Evolutionary conservation across 1,284 basidiomycete species (phyloP), one percentile per base, ranked within the genome.

Genomic region (Naganishia liquefaciens): DNA sequence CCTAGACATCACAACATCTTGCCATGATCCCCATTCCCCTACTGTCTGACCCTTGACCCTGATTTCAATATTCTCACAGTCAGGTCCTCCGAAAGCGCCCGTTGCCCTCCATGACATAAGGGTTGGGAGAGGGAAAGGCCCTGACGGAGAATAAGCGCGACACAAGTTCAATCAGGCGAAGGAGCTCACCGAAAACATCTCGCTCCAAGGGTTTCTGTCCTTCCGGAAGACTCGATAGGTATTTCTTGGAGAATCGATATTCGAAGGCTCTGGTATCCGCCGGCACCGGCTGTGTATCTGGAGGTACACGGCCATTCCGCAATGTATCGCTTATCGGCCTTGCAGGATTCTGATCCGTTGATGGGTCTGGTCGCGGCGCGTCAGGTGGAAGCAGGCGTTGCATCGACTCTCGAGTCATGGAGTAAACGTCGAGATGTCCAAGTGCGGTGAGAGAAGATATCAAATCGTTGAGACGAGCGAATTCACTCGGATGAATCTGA

Each of bases 401-500:
- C 21, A 80, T 73, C 7, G 77, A 73, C 69, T 80, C 78, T 43
- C 75, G 70, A 1, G 79, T 77, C 44, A 80, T 68, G 6, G 77
- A 77, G 69, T 80, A 79, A 25, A 80, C 77, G 68, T 80, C 79
- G 17, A 80, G 71, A 49, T 79, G 75, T 30, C 76, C 77, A 27
- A 76, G 72, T 13, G 74, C 70, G 1, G 76, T 75, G 21, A 80
- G 71, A 33, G 69, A 70, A 0, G 78, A 74, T 37, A 79, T 75
- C 46, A 78, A 73, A 43, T 75, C 72, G 19, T 78, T 76, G 17
- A 80, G 75, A 42, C 73, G 71, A 23, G 74, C 74, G 68, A 80
- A 80, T 3, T 77, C 75, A 54, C 72, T 75, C 25, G 10, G 73
- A 68, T 43, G 50, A 40, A 50, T 61, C n/a, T 69, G 30, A 17